phyloP scores from a whole-genome alignment of 2,329 filamentous ascomycete species.

The Periconia sp. region DNA sequence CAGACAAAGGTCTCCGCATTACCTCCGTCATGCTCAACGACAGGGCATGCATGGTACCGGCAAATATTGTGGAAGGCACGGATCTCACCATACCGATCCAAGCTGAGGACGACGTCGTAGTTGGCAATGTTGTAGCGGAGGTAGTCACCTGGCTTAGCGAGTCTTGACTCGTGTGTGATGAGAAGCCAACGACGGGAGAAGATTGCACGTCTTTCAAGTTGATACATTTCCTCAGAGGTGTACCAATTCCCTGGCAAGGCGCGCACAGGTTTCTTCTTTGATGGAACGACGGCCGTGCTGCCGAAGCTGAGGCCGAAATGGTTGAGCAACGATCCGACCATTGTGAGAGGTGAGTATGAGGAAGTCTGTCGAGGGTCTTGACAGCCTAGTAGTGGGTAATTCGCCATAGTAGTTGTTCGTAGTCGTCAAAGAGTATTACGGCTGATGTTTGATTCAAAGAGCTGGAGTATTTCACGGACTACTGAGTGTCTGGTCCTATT shows the following conservation, averaged over 20 bases:
- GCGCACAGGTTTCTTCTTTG: slow-evolving; percentile 39
- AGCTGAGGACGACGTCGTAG: slow-evolving; percentile 50
- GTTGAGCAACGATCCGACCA: slow-evolving; percentile 34
- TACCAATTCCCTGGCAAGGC: slow-evolving; percentile 52
- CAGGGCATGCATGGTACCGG: slow-evolving; percentile 53
- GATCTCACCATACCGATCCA: slow-evolving; percentile 45
- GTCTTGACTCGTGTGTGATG: slow-evolving; percentile 59
- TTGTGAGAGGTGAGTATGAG: slow-evolving; percentile 15
- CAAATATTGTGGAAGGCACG: slow-evolving; percentile 55
- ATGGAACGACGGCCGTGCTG: slow-evolving; percentile 16
- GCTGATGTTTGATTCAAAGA: too few species aligned
- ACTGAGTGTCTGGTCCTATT: too few species aligned
- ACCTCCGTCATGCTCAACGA: slow-evolving; percentile 46
- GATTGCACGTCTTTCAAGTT: slow-evolving; percentile 57
- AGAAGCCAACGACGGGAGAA: slow-evolving; percentile 64
- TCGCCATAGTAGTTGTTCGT: too few species aligned
- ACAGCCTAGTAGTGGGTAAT: too few species aligned
- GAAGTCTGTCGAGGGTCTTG: too few species aligned
- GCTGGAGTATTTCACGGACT: too few species aligned
- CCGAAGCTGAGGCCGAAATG: slow-evolving; percentile 37
- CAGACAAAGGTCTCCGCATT: slow-evolving; percentile 50
- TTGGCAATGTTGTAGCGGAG: slow-evolving; percentile 56
- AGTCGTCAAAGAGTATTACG: too few species aligned
- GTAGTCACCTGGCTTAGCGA: slow-evolving; percentile 62
- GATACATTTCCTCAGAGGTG: slow-evolving; percentile 51